Base-by-base conservation (phyloP, 768 basidiomycete genomes). In the Boletus rex-veris region DNA sequence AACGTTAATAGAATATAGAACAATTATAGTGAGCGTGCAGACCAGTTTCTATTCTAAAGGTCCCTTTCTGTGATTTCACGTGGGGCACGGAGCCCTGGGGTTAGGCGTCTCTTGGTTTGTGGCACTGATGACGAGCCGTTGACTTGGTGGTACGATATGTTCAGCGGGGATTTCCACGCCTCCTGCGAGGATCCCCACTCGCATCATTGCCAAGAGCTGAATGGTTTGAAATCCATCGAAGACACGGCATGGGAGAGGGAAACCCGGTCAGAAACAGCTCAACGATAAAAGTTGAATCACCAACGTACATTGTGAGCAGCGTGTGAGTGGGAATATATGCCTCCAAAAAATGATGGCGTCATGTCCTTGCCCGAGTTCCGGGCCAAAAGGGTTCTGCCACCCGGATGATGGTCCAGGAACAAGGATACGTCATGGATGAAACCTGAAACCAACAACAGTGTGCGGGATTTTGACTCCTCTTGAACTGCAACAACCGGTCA, bases 301-400 rank as follows among this genome's bases (percentile, higher is more conserved):
- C 8, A 45, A 72, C 82, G 56, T 65, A 85, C 85, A 58, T 88
- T 89, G 67, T 88, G 85, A 11, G 90, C 90, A 7, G 88, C 90
- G 67, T 90, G 88, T 8, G 87, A 89, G 65, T 93, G 90, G 26
- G 83, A 78, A 68, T 92, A 90, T 2, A 87, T 75, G 21, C 92
- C 92, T 5, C 93, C 93, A 66, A 86, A 90, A 75, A 95, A 95
- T 3, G 88, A 80, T 1, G 86, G 79, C 0, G 92, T 92, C 66
- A 88, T 84, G 58, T 95, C 92, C 63, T 84, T 86, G n/a, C 92
- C 92, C 15, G 84, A 77, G 55, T 76, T 82, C 26, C 71, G 72
- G 49, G 73, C 69, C 61, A 97, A 71, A 48, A 88, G 63, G 37
- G 73, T 64, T 38, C 74, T 74, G 15, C 93, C 93, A 21, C 93